These are phyloP conservation scores for Sanguinoderma infundibulare DNA, from an alignment of 1,284 basidiomycete genomes.

Conservation along the genomic window DNA sequence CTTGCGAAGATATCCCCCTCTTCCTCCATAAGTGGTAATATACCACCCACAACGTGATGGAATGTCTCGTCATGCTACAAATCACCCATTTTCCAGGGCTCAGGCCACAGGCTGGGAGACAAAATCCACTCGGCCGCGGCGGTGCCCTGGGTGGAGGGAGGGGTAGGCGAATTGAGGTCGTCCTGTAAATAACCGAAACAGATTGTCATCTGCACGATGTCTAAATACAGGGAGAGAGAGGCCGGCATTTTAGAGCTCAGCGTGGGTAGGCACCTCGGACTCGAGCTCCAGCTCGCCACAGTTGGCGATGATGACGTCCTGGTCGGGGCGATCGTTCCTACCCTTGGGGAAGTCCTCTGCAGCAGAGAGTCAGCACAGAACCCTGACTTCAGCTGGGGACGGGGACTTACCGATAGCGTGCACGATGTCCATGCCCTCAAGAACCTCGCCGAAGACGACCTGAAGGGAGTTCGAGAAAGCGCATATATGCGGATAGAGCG, in stretches of 20 bases:
- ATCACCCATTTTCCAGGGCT: too few species aligned
- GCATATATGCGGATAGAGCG: background rate
- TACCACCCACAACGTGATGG: too few species aligned
- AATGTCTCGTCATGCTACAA: too few species aligned
- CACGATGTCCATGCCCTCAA: conserved; percentile 91
- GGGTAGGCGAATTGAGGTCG: background rate
- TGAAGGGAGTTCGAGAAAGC: conserved; percentile 32
- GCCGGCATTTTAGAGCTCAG: conserved; percentile 80
- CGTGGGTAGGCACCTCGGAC: conserved; percentile 81
- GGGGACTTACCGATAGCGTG: conserved; percentile 64
- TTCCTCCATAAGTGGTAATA: too few species aligned
- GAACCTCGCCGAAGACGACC: conserved; percentile 91
- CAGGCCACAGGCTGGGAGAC: too few species aligned
- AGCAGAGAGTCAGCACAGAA: conserved; percentile 21
- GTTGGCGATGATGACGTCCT: conserved; percentile 78
- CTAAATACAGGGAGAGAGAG: conserved; percentile 39
- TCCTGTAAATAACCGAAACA: conserved; percentile 38
- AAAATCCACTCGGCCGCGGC: background rate
- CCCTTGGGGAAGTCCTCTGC: conserved; percentile 76
- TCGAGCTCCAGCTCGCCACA: conserved; percentile 83
- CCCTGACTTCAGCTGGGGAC: background rate
- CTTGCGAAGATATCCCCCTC: too few species aligned
- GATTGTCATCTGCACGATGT: conserved; percentile 58
- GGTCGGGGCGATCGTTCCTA: conserved; percentile 67
- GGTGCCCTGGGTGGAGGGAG: background rate